Conservation (phyloP, 805 yeast genomes). For the Candida manassasensis region DNA sequence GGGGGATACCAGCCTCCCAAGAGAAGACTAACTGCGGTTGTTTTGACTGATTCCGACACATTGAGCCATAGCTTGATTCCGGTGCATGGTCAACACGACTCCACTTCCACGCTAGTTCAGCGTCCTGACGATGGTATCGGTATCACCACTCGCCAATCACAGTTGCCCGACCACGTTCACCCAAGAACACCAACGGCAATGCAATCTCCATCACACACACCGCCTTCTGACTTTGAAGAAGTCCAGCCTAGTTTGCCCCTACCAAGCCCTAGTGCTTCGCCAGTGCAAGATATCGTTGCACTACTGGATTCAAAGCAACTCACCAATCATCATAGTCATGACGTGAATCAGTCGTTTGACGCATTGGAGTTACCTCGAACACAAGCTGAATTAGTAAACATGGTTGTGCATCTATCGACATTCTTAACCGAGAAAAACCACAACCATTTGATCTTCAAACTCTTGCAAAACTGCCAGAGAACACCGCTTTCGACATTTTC, state of each 20-base stretch:
- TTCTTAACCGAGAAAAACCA: slow-evolving; percentile 42
- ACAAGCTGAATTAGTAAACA: slow-evolving; percentile 36
- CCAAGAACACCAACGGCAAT: slow-evolving; percentile 27
- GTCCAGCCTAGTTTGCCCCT: slow-evolving; percentile 45
- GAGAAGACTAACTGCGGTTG: slow-evolving; percentile 23
- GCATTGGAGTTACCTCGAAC: slow-evolving; percentile 21
- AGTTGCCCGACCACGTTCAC: slow-evolving; percentile 5
- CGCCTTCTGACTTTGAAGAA: slow-evolving; percentile 34
- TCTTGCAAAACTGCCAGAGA: slow-evolving; percentile 57
- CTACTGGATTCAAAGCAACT: slow-evolving; percentile 14
- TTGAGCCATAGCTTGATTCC: background rate
- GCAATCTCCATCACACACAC: slow-evolving; percentile 29
- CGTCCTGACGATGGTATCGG: slow-evolving; percentile 3
- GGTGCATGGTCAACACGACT: slow-evolving; percentile 4
- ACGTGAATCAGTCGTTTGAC: slow-evolving; percentile 13
- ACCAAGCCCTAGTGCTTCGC: slow-evolving; percentile 68
- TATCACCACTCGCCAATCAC: background rate
- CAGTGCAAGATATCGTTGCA: slow-evolving; percentile 28
- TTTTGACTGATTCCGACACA: slow-evolving; percentile 1
- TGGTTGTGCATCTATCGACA: slow-evolving; percentile 30
- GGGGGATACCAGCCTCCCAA: slow-evolving; percentile 32
- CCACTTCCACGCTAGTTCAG: background rate
- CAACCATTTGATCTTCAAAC: slow-evolving; percentile 46
- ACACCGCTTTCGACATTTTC: slow-evolving; percentile 57
- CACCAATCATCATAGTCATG: slow-evolving; percentile 6